phyloP scores from a whole-genome alignment of 2,329 filamentous ascomycete species.

The Ascochyta clinopodiicola region DNA sequence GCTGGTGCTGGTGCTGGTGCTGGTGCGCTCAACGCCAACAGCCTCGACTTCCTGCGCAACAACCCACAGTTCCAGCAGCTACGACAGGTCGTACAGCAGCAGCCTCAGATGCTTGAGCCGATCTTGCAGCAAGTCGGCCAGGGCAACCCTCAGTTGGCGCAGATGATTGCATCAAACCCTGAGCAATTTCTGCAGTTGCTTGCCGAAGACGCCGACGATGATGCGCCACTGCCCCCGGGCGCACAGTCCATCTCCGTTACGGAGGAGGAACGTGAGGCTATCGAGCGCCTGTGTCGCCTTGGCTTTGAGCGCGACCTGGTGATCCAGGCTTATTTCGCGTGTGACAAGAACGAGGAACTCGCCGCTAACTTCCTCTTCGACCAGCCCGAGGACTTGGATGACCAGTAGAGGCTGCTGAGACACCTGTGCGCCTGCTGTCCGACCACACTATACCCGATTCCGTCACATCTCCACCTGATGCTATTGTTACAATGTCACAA shows the following conservation, averaged over 20 bases:
- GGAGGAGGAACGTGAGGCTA: conserved; percentile 94
- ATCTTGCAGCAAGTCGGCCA: conserved; percentile 95
- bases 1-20: conserved; percentile 57
- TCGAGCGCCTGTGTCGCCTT: conserved; percentile 90
- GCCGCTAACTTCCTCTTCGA: conserved; percentile 98
- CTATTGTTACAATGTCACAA: conserved; percentile 32
- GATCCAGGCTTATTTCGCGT: conserved; percentile 98
- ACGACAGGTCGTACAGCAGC: conserved; percentile 94
- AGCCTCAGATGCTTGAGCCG: conserved; percentile 97
- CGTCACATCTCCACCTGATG: conserved; percentile 28
- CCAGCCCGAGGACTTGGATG: conserved; percentile 85
- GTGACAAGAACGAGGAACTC: conserved; percentile 98
- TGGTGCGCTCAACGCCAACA: conserved; percentile 66
- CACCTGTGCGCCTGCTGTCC: conserved; percentile 29
- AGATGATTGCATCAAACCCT: conserved; percentile 88
- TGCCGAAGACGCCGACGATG: conserved; percentile 85
- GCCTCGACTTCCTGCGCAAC: conserved; percentile 90
- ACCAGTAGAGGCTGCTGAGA: conserved; percentile 40
- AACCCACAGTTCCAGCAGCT: conserved; percentile 98
- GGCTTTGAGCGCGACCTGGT: conserved; percentile 93
- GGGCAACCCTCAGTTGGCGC: conserved; percentile 92
- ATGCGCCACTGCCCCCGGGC: conserved; percentile 83
- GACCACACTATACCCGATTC: conserved; percentile 31
- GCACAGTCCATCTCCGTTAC: conserved; percentile 90
- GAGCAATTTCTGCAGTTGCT: conserved; percentile 92